A percentile compares a stretch with the other conserved stretches of the same genome.
Evolutionary conservation across 1,284 basidiomycete species (phyloP).

Genomic region (Papiliotrema fonsecae): DNA sequence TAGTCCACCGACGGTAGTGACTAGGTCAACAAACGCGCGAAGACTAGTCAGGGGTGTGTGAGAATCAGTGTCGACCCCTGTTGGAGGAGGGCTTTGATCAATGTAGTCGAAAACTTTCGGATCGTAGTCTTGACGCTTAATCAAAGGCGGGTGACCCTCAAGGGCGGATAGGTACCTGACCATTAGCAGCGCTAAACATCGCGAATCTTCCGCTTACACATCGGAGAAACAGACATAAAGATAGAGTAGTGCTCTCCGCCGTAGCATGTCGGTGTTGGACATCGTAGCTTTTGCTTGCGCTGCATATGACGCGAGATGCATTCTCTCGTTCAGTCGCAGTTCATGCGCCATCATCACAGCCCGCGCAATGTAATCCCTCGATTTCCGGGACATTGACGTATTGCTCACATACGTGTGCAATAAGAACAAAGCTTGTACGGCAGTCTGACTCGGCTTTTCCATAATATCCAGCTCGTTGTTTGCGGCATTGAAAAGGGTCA

Average conservation of each 20-base stretch:
- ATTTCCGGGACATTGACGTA: constrained; percentile 15
- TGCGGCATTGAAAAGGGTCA: constrained; percentile 11
- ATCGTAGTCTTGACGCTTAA: constrained; percentile 17
- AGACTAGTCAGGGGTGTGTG: constrained; percentile 8
- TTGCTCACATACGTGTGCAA: constrained; percentile 20
- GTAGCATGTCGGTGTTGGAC: no score
- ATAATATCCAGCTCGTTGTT: constrained; percentile 15
- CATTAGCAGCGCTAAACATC: background rate
- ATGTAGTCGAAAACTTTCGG: constrained; percentile 13
- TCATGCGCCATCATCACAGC: constrained; percentile 23
- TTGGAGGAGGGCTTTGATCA: constrained; percentile 1
- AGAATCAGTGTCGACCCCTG: constrained; percentile 11
- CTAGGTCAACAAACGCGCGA: constrained; percentile 17
- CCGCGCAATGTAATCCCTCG: constrained; percentile 19
- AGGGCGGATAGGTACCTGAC: constrained; percentile 17
- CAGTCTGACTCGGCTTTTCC: constrained; percentile 13
- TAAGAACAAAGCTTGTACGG: constrained; percentile 18
- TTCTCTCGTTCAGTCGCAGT: constrained; percentile 14
- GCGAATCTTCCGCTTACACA: constrained; percentile 12
- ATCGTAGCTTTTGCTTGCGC: no score
- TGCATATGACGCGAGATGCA: constrained; percentile 6
- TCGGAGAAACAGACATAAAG: constrained; percentile 24
- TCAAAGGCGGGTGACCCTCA: constrained; percentile 16
- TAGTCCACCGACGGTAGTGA: constrained; percentile 9
- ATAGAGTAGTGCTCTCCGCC: constrained; percentile 15